A percentile compares a stretch with the other conserved stretches of the same genome.
phyloP scores from a whole-genome alignment of 106 monocot genomes.

The Dactylorhiza incarnata region DNA sequence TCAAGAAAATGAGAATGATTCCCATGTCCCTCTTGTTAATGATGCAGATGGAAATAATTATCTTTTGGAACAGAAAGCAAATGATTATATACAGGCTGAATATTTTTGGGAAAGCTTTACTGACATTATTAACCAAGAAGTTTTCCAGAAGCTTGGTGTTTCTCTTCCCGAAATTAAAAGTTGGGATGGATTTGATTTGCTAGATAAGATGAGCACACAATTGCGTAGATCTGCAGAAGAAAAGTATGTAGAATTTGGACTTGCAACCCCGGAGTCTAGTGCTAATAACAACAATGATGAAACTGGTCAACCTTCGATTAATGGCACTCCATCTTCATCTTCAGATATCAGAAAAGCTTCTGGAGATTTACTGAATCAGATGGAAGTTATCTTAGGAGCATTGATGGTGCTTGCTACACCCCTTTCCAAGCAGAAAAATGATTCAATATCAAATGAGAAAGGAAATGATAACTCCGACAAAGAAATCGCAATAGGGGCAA shows the following conservation, averaged over 20 bases:
- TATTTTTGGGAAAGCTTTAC: conserved; percentile 66
- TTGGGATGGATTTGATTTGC: conserved; percentile 59
- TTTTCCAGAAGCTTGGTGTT: conserved; percentile 60
- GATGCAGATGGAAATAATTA: conserved; percentile 1
- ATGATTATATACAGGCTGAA: conserved; percentile 20
- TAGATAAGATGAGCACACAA: conserved; percentile 44
- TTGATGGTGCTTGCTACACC: conserved; percentile 49
- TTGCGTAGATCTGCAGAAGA: conserved; percentile 64
- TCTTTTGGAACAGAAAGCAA: background rate
- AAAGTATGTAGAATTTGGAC: conserved; percentile 75
- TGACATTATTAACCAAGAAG: conserved; percentile 35
- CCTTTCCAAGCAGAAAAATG: conserved; percentile 43
- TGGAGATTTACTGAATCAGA: conserved; percentile 60
- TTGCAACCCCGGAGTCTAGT: conserved; percentile 51
- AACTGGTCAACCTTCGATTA: conserved; percentile 2
- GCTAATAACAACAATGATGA: conserved; percentile 19
- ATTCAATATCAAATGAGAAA: conserved; percentile 7
- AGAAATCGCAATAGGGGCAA: conserved; percentile 19
- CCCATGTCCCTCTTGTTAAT: conserved; percentile 7
- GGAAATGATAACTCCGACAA: conserved; percentile 4
- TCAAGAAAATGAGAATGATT: conserved; percentile 10
- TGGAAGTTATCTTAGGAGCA: conserved; percentile 78
- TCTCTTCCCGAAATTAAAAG: conserved; percentile 47
- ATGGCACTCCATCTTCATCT: conserved; percentile 20
- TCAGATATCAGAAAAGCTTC: conserved; percentile 67